Conservation (phyloP, 129 eudicot genomes). For the Daucus carota region DNA sequence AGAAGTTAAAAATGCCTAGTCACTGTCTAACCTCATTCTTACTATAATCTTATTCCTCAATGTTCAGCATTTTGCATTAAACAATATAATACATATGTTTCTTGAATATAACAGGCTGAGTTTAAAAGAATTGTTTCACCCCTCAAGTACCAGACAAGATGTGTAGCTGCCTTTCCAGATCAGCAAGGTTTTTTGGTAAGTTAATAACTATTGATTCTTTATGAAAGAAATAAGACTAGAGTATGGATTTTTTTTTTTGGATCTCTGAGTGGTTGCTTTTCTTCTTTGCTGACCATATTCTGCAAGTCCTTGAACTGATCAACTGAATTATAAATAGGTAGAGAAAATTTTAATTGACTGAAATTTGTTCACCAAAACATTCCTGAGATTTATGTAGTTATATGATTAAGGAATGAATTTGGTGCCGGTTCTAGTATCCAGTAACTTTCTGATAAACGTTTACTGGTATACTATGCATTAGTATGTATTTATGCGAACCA, state of each 20-base stretch:
- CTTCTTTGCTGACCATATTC: neutral
- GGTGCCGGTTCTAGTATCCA: neutral
- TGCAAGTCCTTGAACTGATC: neutral
- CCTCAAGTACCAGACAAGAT: constrained; percentile 89
- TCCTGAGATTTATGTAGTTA: neutral
- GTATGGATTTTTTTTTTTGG: neutral
- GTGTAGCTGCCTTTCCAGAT: constrained; percentile 95
- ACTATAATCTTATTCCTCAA: neutral
- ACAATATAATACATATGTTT: neutral
- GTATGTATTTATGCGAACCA: neutral
- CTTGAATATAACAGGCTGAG: constrained; percentile 46
- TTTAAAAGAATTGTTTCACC: constrained; percentile 78
- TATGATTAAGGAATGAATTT: neutral
- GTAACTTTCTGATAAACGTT: neutral
- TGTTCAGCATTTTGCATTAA: neutral
- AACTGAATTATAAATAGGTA: neutral
- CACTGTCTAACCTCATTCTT: neutral
- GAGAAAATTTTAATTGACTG: neutral
- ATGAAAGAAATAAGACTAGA: neutral
- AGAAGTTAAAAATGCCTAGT: neutral
- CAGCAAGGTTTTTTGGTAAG: constrained; percentile 92
- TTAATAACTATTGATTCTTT: neutral
- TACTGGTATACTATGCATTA: neutral
- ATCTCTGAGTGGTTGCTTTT: neutral
- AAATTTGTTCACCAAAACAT: neutral